These are phyloP conservation scores for Sporothrix humicola DNA, from an alignment of 2,329 filamentous ascomycete species.

Conservation along the genomic window DNA sequence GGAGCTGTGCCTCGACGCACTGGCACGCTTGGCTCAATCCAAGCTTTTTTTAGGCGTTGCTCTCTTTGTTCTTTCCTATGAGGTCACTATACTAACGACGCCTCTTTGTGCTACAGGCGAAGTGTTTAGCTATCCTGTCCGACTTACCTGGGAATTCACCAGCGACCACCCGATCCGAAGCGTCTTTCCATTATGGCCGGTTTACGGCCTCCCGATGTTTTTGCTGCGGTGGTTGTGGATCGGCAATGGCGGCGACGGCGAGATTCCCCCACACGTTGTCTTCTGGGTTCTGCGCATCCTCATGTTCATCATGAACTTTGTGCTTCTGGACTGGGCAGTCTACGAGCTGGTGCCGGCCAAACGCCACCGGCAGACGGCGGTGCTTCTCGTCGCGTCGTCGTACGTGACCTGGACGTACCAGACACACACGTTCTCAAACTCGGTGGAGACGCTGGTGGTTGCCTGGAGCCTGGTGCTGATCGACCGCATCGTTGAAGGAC, in stretches of 20 bases:
- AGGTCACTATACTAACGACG: neutral
- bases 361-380: slow-evolving; percentile 72
- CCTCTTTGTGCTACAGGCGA: slow-evolving; percentile 64
- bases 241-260: slow-evolving; percentile 76
- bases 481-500: slow-evolving; percentile 78
- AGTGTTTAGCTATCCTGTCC: slow-evolving; percentile 89
- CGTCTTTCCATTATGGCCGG: slow-evolving; percentile 93
- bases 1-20: neutral
- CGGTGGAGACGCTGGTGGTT: slow-evolving; percentile 89
- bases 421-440: slow-evolving; percentile 98
- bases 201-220: slow-evolving; percentile 93
- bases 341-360: slow-evolving; percentile 84
- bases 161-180: slow-evolving; percentile 87
- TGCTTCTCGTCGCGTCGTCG: slow-evolving; percentile 87
- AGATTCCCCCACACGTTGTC: slow-evolving; percentile 80
- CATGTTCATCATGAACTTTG: slow-evolving; percentile 96
- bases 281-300: slow-evolving; percentile 88
- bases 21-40: no score
- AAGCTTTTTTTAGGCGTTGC: neutral
- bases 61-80: neutral
- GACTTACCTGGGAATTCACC: slow-evolving; percentile 95
- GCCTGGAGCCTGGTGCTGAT: slow-evolving; percentile 94
- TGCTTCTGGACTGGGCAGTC: slow-evolving; percentile 96
- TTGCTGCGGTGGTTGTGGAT: slow-evolving; percentile 91
- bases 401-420: slow-evolving; percentile 99